A percentile compares a stretch with the other conserved stretches of the same genome.
Evolutionary conservation across 1,284 basidiomycete genomes (phyloP).

Genomic region (Quambalaria eucalypti): DNA sequence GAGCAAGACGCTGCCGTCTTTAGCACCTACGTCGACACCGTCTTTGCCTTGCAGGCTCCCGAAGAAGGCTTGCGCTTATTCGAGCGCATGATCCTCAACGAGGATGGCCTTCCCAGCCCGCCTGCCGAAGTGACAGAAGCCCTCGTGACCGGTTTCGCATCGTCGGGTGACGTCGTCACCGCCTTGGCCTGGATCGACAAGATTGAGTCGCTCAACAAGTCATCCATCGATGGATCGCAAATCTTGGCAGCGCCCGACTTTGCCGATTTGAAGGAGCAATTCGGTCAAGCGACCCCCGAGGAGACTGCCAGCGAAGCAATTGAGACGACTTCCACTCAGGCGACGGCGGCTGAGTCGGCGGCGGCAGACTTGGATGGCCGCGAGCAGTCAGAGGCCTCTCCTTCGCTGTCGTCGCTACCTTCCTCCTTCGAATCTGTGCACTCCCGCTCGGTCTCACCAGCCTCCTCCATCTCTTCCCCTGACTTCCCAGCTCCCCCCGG

Average conservation of each 20-base stretch:
- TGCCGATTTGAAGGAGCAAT: not conserved
- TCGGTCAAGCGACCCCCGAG: too few species aligned
- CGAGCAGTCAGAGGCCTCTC: conserved; percentile 13
- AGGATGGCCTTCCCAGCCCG: not conserved
- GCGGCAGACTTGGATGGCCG: conserved; percentile 10
- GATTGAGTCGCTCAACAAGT: not conserved
- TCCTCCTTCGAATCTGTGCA: too few species aligned
- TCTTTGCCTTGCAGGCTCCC: not conserved
- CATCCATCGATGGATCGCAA: not conserved
- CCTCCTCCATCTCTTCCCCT: not conserved
- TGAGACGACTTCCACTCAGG: not conserved
- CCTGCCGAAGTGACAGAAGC: not conserved
- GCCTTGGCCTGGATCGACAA: not conserved
- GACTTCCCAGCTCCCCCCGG: conserved; percentile 3
- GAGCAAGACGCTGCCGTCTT: not conserved
- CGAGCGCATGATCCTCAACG: not conserved
- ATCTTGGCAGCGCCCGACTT: not conserved
- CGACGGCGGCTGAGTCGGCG: conserved; percentile 6
- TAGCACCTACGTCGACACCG: not conserved
- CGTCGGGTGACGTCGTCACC: not conserved
- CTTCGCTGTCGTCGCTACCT: conserved; percentile 14
- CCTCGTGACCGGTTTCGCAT: not conserved
- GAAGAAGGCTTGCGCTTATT: not conserved
- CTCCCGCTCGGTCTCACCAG: too few species aligned
- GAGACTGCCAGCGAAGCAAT: not conserved